phyloP scores from a whole-genome alignment of 495 filamentous ascomycete species.

The Apiosordaria backusii region DNA sequence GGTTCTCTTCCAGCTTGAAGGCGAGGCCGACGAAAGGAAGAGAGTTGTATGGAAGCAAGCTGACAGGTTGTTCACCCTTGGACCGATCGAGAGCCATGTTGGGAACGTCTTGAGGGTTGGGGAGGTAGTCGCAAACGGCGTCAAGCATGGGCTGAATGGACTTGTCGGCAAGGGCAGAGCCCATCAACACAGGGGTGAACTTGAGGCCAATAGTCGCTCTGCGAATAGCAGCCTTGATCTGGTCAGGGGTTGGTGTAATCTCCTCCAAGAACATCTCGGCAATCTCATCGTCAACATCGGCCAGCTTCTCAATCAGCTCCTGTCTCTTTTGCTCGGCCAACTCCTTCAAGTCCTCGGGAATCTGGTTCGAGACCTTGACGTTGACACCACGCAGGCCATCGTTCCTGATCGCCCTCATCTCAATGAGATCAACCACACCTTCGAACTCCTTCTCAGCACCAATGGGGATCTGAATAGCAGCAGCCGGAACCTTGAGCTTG shows the following conservation, averaged over 20 bases:
- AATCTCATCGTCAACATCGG: slow-evolving; percentile 97
- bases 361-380: slow-evolving; percentile 65
- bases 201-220: slow-evolving; percentile 81
- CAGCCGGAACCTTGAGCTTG: slow-evolving; percentile 88
- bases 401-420: slow-evolving; percentile 91
- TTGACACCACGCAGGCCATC: slow-evolving; percentile 75
- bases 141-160: slow-evolving; percentile 96
- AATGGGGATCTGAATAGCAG: slow-evolving; percentile 93
- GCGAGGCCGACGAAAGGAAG: slow-evolving; percentile 93
- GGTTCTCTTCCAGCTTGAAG: slow-evolving; percentile 99
- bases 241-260: slow-evolving; percentile 64
- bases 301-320: slow-evolving; percentile 89
- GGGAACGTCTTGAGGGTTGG: slow-evolving; percentile 85
- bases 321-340: slow-evolving; percentile 74
- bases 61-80: slow-evolving; percentile 72
- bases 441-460: slow-evolving; percentile 88
- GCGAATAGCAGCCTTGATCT: slow-evolving; percentile 88
- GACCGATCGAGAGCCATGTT: slow-evolving; percentile 85
- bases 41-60: slow-evolving; percentile 87
- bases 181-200: slow-evolving; percentile 96
- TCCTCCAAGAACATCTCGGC: slow-evolving; percentile 95
- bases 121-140: slow-evolving; percentile 92
- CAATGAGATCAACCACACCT: slow-evolving; percentile 90
- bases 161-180: slow-evolving; percentile 91
- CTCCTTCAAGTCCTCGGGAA: slow-evolving; percentile 71